Conservation (phyloP, 2,329 filamentous ascomycete genomes). For the Xylariaceae sp. region DNA sequence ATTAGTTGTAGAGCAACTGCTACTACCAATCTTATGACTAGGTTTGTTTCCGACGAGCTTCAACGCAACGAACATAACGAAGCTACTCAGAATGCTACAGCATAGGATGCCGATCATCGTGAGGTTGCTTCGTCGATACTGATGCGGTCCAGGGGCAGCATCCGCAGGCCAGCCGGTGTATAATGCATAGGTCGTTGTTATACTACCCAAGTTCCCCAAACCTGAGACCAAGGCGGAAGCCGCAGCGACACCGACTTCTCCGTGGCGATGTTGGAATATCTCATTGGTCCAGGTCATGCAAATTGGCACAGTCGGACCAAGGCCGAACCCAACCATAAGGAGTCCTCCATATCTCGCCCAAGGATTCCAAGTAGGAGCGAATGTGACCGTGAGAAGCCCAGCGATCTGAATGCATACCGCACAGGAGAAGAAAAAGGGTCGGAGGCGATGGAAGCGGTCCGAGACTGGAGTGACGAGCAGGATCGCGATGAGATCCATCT, state of each 20-base stretch:
- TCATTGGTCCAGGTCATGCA: conserved; percentile 94
- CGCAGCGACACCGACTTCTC: conserved; percentile 87
- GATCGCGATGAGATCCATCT: conserved; percentile 89
- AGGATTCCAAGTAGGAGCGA: conserved; percentile 65
- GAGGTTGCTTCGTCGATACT: conserved; percentile 82
- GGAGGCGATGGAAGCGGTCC: conserved; percentile 80
- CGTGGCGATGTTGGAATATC: conserved; percentile 86
- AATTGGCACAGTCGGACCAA: conserved; percentile 88
- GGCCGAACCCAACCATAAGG: conserved; percentile 86
- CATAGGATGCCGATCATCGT: conserved; percentile 86
- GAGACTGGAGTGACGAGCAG: conserved; percentile 82
- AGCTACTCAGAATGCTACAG: conserved; percentile 73
- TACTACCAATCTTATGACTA: conserved; percentile 47
- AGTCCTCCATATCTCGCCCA: conserved; percentile 89
- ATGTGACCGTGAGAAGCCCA: conserved; percentile 78
- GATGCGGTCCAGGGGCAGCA: conserved; percentile 64
- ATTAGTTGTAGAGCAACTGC: conserved; percentile 41
- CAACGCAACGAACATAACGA: conserved; percentile 69
- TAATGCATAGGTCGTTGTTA: conserved; percentile 85
- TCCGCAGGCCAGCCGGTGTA: conserved; percentile 87
- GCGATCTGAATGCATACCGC: conserved; percentile 79
- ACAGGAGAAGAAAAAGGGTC: conserved; percentile 78
- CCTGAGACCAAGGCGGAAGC: conserved; percentile 85
- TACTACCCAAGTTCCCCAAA: conserved; percentile 82
- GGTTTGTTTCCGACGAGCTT: conserved; percentile 59